Evolutionary conservation across 441 rosid genomes (phyloP), one percentile per base, ranked within the genome.

Genomic region (Erodium chrysanthum): DNA sequence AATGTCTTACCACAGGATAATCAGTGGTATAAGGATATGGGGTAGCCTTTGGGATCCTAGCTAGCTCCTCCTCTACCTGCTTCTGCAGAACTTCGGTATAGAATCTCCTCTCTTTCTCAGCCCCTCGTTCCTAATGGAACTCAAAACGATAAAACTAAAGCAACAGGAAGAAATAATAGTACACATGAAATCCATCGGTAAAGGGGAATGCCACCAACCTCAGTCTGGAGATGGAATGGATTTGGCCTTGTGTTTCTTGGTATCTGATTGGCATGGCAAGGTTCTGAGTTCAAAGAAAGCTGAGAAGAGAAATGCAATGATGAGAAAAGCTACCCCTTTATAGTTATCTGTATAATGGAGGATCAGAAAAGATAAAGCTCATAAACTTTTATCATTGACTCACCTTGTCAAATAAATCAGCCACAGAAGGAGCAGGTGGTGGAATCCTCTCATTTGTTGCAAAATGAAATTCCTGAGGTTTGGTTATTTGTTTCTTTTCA

Each of bases 21-120:
- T 94, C 99, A 8, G 99, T 91, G n/a, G 97, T 90, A 72, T 88
- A 95, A 33, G 99, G 99, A 77, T 91, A 91, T 61, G 99, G 99
- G 59, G 69, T 83, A 50, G 97, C 96, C 82, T 84, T 90, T 31
- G 89, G 97, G 67, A 90, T 73, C 70, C 95, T 86, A 23, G 86
- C 84, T 66, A 71, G 85, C 83, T 86, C 99, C 71, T 85, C 99
- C 70, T 84, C 96, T 68, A 81, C 29, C 72, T 82, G 82, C 77
- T 95, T 86, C 59, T 83, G 84, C 66, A 70, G 64, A 9, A 91
- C 58, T 60, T 90, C 99, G 27, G 70, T 74, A 48, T 74, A 78
- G 63, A 94, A 86, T 74, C 50, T 88, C 74, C 77, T 86, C 78
- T 88, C 97, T 70, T 95, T 95, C 70, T 84, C 91, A 52, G 86